These are phyloP conservation scores for Aquilaria malaccensis DNA, from an alignment of 345 rosid genomes.

Conservation along the genomic window DNA sequence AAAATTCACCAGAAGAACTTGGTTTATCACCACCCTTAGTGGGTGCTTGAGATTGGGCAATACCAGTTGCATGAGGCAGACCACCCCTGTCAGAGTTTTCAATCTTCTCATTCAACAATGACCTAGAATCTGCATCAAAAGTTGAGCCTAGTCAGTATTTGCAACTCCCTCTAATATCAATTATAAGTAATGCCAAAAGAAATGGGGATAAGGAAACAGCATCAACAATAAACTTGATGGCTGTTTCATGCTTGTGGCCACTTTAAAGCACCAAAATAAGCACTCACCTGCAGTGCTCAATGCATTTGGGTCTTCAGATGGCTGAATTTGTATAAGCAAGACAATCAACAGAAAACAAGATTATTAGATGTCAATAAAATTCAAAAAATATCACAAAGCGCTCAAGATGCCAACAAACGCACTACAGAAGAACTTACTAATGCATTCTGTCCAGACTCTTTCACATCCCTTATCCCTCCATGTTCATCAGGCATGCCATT, in stretches of 20 bases:
- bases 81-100: conserved; percentile 36
- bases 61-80: conserved; percentile 23
- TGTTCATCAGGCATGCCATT: conserved; percentile 28
- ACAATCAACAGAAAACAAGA: background rate
- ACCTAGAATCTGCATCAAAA: conserved; percentile 29
- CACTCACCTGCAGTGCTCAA: conserved; percentile 34
- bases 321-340: conserved; percentile 28
- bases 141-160: conserved; percentile 4
- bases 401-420: background rate
- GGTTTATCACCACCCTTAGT: conserved; percentile 35
- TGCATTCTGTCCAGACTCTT: conserved; percentile 24
- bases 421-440: conserved; percentile 27
- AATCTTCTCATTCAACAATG: conserved; percentile 23
- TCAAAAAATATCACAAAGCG: background rate
- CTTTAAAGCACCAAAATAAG: background rate
- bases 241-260: no score
- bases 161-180: background rate
- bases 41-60: conserved; percentile 23
- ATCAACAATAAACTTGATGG: background rate
- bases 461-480: conserved; percentile 22
- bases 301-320: conserved; percentile 21
- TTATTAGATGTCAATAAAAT: conserved; percentile 12
- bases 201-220: background rate
- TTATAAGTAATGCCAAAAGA: background rate
- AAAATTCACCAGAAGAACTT: conserved; percentile 31